phyloP scores from a whole-genome alignment of 2,329 filamentous ascomycete species.

The Trichoderma aggressivum region DNA sequence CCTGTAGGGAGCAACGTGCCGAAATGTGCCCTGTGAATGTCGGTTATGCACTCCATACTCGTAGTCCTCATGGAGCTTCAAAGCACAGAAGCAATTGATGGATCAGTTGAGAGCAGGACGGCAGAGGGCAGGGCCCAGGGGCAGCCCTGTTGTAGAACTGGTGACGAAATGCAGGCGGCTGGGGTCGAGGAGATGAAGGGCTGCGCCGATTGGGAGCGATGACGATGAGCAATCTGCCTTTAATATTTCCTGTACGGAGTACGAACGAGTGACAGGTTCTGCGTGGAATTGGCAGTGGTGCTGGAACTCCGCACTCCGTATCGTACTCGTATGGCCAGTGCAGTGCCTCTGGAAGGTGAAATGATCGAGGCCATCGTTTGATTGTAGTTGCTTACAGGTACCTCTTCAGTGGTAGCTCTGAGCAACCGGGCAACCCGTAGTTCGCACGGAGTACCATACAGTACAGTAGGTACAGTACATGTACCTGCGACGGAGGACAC shows the following conservation, averaged over 20 bases:
- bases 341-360: background rate
- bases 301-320: background rate
- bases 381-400: too few species aligned
- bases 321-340: background rate
- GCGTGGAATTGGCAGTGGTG: background rate
- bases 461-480: background rate
- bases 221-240: background rate
- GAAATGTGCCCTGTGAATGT: background rate
- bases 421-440: background rate
- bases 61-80: background rate
- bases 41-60: slow-evolving; percentile 1
- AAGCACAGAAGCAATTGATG: background rate
- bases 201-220: background rate
- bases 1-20: slow-evolving; percentile 1
- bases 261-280: background rate
- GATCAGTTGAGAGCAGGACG: background rate
- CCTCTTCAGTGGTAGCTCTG: too few species aligned
- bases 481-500: background rate
- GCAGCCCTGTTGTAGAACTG: slow-evolving; percentile 10
- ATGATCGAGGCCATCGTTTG: background rate
- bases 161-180: slow-evolving; percentile 7
- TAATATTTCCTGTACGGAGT: background rate
- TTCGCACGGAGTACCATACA: background rate
- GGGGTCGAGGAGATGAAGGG: slow-evolving; percentile 5
- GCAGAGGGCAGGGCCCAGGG: background rate